Evolutionary conservation across 1,284 basidiomycete genomes (phyloP), one percentile per base, ranked within the genome.

Genomic region (Leccinum angustisporum): DNA sequence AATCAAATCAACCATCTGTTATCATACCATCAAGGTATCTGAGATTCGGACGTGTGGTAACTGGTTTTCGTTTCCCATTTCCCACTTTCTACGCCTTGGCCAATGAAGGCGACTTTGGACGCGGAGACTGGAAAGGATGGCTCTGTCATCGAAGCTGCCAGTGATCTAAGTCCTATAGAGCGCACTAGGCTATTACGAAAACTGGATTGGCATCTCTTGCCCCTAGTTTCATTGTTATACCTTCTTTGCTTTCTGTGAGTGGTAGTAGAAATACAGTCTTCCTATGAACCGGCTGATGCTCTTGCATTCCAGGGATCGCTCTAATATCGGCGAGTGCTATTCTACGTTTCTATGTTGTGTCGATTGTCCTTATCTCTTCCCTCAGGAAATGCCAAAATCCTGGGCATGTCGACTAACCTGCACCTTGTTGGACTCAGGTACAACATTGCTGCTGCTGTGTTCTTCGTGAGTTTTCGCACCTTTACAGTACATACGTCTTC

Each of bases 201-300:
- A 68, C 68, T 85, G 54, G 84, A 86, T 61, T 63, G 73, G 59
- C 78, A 83, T 63, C 66, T 85, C 10, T 65, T 85, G 33, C 83
- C 83, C 5, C 76, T 83, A 31, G 76, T 84, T 38, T 79, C 81
- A 7, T 67, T 87, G 30, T 75, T 89, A 16, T 88, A 87, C 68
- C 78, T 89, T 40, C 78, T 85, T 60, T 83, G 79, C 2, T 85
- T 84, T 68, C 68, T 84, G 83, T 85, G 65, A 72, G 82, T 72
- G 30, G 11, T 36, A 34, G 52, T 11, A 5, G 21, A n/a, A 16
- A 30, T 51, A 13, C 9, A 30, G 16, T 10, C 8, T n/a, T 16
- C 13, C 34, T 9, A 9, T 9, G 34, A 54, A 16, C 34, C 6
- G 1, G 16, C 31, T 18, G 33, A 56, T n/a, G 4, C 1, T 40